These are phyloP conservation scores for Suhomyces maxii DNA, from an alignment of 1,139 yeast species.

Conservation along the genomic window DNA sequence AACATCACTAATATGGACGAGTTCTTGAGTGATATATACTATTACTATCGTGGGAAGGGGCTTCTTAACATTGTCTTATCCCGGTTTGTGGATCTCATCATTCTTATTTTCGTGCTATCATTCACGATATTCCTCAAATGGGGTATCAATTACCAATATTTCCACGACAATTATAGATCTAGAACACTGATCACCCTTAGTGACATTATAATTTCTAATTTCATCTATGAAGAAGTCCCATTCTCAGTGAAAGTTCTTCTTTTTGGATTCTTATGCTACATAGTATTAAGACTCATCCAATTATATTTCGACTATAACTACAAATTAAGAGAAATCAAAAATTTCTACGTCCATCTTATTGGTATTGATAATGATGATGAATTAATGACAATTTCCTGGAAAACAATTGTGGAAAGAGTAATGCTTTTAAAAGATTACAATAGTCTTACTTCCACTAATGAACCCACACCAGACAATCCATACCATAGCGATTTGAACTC, in stretches of 20 bases:
- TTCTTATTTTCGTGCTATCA: constrained; percentile 73
- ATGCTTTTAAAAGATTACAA: constrained; percentile 78
- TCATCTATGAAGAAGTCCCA: constrained; percentile 53
- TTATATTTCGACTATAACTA: constrained; percentile 51
- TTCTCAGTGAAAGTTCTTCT: constrained; percentile 56
- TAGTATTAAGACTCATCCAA: constrained; percentile 60
- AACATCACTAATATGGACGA: constrained; percentile 88
- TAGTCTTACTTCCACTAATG: constrained; percentile 56
- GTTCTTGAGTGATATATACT: constrained; percentile 79
- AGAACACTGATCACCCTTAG: constrained; percentile 28
- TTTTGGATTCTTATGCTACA: constrained; percentile 60
- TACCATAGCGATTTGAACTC: constrained; percentile 59
- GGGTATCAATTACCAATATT: constrained; percentile 68
- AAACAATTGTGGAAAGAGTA: constrained; percentile 74
- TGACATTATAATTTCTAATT: constrained; percentile 59
- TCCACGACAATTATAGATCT: constrained; percentile 32
- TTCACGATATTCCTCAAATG: constrained; percentile 79
- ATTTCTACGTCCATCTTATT: constrained; percentile 66
- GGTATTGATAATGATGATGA: constrained; percentile 72
- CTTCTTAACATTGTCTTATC: constrained; percentile 69
- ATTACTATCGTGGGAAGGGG: constrained; percentile 85
- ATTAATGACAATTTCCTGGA: constrained; percentile 92
- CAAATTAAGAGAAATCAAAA: constrained; percentile 60
- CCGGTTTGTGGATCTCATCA: constrained; percentile 64
- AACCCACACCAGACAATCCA: constrained; percentile 20